Percentiles rank a stretch among this genome's conserved stretches.
Evolutionary conservation across 257 asterid genomes (phyloP).

Genomic region (Capsicum baccatum): DNA sequence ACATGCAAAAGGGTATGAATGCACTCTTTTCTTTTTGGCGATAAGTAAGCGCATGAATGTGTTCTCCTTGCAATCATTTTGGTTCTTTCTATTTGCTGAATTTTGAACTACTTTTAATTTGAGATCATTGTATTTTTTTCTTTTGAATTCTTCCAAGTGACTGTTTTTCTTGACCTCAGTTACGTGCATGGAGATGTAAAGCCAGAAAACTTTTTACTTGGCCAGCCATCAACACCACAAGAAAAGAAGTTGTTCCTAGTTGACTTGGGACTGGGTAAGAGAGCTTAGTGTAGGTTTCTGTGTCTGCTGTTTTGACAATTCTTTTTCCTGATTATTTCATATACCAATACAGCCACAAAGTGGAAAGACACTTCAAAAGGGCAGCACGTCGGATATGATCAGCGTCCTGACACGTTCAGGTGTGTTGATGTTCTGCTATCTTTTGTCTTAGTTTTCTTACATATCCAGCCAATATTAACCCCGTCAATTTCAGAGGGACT

Average conservation of each 20-base stretch:
- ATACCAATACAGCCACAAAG: conserved; percentile 46
- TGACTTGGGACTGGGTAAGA: conserved; percentile 56
- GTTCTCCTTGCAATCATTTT: background rate
- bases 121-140: background rate
- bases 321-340: conserved; percentile 14
- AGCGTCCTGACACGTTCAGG: conserved; percentile 60
- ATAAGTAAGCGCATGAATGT: background rate
- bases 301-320: background rate
- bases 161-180: conserved; percentile 27
- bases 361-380: conserved; percentile 52
- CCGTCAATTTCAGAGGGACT: conserved; percentile 45
- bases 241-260: conserved; percentile 61
- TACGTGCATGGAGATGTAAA: conserved; percentile 61
- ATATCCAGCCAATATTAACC: conserved; percentile 20
- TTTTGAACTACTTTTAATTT: background rate
- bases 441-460: background rate
- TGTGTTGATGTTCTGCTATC: conserved; percentile 22
- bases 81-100: conserved; percentile 22
- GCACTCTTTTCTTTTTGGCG: background rate
- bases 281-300: conserved; percentile 14
- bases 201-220: conserved; percentile 59
- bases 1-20: conserved; percentile 51
- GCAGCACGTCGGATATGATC: conserved; percentile 54
- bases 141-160: conserved; percentile 26
- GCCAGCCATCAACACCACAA: conserved; percentile 52